Conservation (phyloP, 2,329 filamentous ascomycete genomes). For the Beauveria rudraprayagi region DNA sequence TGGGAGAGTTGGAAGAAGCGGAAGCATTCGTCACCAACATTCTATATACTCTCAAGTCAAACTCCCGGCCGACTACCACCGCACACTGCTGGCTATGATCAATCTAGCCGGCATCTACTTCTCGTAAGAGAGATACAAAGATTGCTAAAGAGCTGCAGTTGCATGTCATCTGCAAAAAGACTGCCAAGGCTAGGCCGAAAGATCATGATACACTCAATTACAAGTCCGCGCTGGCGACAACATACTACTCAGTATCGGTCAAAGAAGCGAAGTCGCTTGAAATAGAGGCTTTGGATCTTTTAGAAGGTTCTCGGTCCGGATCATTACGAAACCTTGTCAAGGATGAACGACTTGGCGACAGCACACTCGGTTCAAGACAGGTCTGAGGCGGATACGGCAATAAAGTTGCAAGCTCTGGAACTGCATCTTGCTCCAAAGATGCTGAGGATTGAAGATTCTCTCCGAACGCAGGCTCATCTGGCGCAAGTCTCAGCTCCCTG, state of each 20-base stretch:
- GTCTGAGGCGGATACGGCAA: background rate
- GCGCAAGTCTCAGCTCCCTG: background rate
- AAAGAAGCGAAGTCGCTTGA: slow-evolving; percentile 8
- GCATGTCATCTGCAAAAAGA: background rate
- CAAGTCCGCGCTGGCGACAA: slow-evolving; percentile 4
- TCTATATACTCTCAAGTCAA: background rate
- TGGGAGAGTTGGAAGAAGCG: background rate
- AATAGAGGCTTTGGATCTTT: slow-evolving; percentile 10
- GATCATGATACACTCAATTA: background rate
- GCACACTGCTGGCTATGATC: background rate
- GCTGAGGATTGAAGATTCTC: background rate
- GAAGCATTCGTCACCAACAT: background rate
- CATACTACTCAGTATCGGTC: slow-evolving; percentile 1
- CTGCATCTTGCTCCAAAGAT: background rate
- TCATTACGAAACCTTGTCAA: slow-evolving; percentile 13
- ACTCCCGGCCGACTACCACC: background rate
- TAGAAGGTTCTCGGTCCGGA: slow-evolving; percentile 9
- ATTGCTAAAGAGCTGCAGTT: background rate
- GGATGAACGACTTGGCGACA: slow-evolving; percentile 9
- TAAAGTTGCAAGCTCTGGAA: background rate
- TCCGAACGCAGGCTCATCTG: background rate
- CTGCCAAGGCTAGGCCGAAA: background rate
- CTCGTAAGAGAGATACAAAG: background rate
- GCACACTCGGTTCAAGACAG: background rate
- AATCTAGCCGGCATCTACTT: background rate